Base-by-base conservation (phyloP, 805 yeast species). In the Starmerella sirachaensis region DNA sequence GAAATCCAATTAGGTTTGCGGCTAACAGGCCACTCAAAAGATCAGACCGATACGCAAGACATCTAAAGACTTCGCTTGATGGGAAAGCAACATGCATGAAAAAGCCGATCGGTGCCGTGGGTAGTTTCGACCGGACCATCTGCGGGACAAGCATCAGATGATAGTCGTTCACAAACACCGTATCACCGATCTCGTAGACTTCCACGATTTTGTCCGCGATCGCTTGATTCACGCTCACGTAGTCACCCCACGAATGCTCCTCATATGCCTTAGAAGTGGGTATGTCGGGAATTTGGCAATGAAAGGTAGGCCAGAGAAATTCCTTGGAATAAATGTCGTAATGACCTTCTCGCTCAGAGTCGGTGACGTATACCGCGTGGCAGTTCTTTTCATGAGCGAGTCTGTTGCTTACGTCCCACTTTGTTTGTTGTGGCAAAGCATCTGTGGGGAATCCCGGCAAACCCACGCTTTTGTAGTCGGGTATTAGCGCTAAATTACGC, bases 71-170 rank as follows among this genome's bases (percentile, higher is more conserved):
- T 57, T 88, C 98, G 40, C 88, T 76, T 3, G 94, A 81, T 7
- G 98, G 98, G 63, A 88, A 88, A 1, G 97, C 80, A 11, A 88
- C 82, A 53, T 91, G 98, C 40, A 91, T 64, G 59, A 85, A 91
- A 50, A 86, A 80, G 0, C 95, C 96, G 49, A 91, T 85, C 45
- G 78, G 74, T 2, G 94, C 96, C 40, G 73, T 57, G 4, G 96
- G 95, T 17, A 85, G 56, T 46, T 67, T 61, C 41, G 74, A 66
- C 43, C 95, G 69, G 4, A 88, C 69, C 88, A 88, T 77, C 38
- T 67, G 68, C 0, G 97, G 96, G 2, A 86, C 83, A 29, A 88
- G 62, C 62, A 91, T 66, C 43, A 88, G 64, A 60, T 91, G 97
- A 56, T 88, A 88, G 59, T 88, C 98, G 57, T 88, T 94, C 37